Conservation (phyloP, 805 yeast species). For the Kodamaea hsintzibuensis region DNA sequence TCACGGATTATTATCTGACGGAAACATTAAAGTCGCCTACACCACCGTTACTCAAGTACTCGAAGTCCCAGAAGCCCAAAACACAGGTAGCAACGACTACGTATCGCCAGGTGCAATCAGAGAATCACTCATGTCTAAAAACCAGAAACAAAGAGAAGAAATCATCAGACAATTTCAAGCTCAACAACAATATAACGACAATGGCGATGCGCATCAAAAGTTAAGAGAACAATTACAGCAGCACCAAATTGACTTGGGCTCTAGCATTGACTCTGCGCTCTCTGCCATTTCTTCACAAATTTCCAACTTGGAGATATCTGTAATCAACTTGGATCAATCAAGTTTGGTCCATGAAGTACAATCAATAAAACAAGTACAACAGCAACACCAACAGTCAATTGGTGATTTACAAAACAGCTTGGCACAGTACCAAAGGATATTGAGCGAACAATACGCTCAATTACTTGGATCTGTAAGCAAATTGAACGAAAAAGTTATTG, state of each 20-base stretch:
- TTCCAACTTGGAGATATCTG: not conserved
- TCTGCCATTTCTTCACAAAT: not conserved
- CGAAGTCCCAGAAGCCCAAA: not conserved
- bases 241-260: conserved; percentile 1
- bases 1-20: conserved; percentile 49
- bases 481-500: conserved; percentile 38
- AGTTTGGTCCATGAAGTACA: not conserved
- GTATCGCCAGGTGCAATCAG: conserved; percentile 24
- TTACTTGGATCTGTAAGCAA: conserved; percentile 31
- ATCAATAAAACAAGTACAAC: conserved; percentile 11
- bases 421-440: conserved; percentile 25
- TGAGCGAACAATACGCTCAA: conserved; percentile 34
- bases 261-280: not conserved
- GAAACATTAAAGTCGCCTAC: conserved; percentile 41
- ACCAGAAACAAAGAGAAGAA: conserved; percentile 24
- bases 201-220: not conserved
- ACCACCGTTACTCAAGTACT: conserved; percentile 7
- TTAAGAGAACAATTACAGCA: conserved; percentile 6
- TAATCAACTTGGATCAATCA: not conserved
- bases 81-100: conserved; percentile 3
- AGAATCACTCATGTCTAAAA: conserved; percentile 40
- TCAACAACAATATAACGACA: not conserved
- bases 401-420: conserved; percentile 20
- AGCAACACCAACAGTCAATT: conserved; percentile 20
- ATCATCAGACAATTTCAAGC: conserved; percentile 9